Evolutionary conservation across 129 eudicot genomes (phyloP).

Genomic region (Solidago caesia): DNA sequence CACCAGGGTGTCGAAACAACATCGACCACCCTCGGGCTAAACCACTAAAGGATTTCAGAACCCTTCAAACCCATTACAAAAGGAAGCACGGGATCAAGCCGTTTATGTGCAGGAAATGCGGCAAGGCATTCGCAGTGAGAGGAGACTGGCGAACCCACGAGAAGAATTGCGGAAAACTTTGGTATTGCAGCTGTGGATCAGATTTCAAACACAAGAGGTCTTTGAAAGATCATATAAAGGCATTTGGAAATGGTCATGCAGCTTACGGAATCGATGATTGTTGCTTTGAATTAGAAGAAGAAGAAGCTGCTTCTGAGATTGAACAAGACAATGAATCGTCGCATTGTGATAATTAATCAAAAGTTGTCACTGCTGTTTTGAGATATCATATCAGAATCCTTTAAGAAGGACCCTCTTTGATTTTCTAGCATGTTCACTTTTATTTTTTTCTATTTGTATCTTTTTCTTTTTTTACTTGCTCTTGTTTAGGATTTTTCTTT

Average conservation of each 20-base stretch:
- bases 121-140: conserved; percentile 78
- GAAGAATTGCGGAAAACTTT: conserved; percentile 88
- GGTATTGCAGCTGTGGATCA: conserved; percentile 65
- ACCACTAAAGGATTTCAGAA: conserved; percentile 86
- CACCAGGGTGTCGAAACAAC: conserved; percentile 87
- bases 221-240: conserved; percentile 56
- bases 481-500: conserved; percentile 30
- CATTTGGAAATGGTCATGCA: conserved; percentile 60
- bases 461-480: conserved; percentile 17
- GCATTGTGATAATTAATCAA: conserved; percentile 38
- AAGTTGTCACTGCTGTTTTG: conserved; percentile 25
- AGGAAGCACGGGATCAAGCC: conserved; percentile 91
- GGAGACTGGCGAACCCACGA: conserved; percentile 95
- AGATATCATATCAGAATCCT: conserved; percentile 39
- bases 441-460: conserved; percentile 3
- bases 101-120: conserved; percentile 77
- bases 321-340: conserved; percentile 49
- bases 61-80: conserved; percentile 93
- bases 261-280: conserved; percentile 49
- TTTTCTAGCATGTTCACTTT: conserved; percentile 37
- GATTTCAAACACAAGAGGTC: conserved; percentile 44
- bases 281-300: conserved; percentile 45
- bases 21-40: conserved; percentile 88
- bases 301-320: conserved; percentile 46
- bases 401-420: conserved; percentile 43